phyloP scores from a whole-genome alignment of 1,284 basidiomycete genomes.

The Agroathelia rolfsii region DNA sequence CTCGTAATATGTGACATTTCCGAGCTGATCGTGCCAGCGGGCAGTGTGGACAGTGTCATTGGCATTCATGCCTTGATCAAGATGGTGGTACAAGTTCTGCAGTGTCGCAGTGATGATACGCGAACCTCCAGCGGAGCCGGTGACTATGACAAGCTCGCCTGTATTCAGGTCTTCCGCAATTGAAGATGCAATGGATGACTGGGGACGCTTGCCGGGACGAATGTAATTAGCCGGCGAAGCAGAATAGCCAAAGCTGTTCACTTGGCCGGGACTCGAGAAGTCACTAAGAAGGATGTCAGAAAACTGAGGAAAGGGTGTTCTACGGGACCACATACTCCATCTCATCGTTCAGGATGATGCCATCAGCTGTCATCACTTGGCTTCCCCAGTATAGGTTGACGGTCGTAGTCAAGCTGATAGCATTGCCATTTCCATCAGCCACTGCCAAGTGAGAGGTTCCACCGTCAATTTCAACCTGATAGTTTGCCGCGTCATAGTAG shows the following conservation, averaged over 20 bases:
- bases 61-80: conserved; percentile 16
- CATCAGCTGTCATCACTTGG: conserved; percentile 17
- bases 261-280: conserved; percentile 11
- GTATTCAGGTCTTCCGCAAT: conserved; percentile 19
- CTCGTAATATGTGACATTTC: conserved; percentile 15
- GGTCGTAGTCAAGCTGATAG: conserved; percentile 19
- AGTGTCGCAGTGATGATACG: conserved; percentile 22
- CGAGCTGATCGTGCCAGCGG: conserved; percentile 21
- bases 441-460: conserved; percentile 21
- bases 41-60: conserved; percentile 11
- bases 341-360: conserved; percentile 15
- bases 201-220: conserved; percentile 18
- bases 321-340: too few relatives aligned
- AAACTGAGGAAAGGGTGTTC: conserved; percentile 1
- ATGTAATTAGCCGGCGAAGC: conserved; percentile 16
- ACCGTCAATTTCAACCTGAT: conserved; percentile 14
- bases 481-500: conserved; percentile 17
- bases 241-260: conserved; percentile 19
- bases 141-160: conserved; percentile 18
- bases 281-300: too few relatives aligned
- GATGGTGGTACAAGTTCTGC: conserved; percentile 18
- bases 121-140: conserved; percentile 21
- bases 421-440: conserved; percentile 16
- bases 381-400: conserved; percentile 20
- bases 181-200: conserved; percentile 18